Evolutionary conservation across 139 green algal species (phyloP).

Genomic region (Chlorella sp.): DNA sequence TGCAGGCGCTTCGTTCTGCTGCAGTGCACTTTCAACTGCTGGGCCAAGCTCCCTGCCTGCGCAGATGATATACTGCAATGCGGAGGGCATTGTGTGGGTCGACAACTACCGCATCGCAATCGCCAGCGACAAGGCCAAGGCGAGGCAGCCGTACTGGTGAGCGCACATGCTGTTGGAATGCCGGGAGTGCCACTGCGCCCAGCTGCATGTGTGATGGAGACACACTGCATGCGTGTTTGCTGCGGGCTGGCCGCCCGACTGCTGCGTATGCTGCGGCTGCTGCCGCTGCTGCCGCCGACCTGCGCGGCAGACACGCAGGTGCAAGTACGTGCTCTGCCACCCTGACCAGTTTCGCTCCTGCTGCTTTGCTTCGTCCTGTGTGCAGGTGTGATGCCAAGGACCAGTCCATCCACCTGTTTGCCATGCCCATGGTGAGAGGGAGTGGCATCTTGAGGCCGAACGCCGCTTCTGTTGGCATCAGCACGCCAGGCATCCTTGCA

Average conservation of each 20-base stretch:
- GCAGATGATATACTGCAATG: constrained; percentile 59
- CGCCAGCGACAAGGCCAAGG: constrained; percentile 49
- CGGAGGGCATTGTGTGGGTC: constrained; percentile 58
- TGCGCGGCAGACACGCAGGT: too few species aligned
- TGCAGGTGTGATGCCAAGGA: constrained; percentile 41
- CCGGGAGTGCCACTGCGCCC: too few species aligned
- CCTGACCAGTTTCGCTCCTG: not conserved
- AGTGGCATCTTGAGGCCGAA: not conserved
- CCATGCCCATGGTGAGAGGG: not conserved
- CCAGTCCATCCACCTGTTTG: constrained; percentile 44
- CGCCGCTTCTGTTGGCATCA: not conserved
- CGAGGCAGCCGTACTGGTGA: constrained; percentile 47
- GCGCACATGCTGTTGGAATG: too few species aligned
- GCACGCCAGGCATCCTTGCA: too few species aligned
- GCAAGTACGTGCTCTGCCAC: not conserved
- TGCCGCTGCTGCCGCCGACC: too few species aligned
- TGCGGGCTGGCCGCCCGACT: too few species aligned
- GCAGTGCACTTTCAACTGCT: too few species aligned
- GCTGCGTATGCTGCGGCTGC: too few species aligned
- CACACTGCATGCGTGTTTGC: too few species aligned
- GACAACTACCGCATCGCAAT: constrained; percentile 48
- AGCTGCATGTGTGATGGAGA: too few species aligned
- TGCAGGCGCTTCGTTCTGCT: too few species aligned
- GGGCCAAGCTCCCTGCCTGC: not conserved
- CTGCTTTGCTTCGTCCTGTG: too few species aligned